phyloP scores from a whole-genome alignment of 179 eudicot species.

The Drosera spatulata region DNA sequence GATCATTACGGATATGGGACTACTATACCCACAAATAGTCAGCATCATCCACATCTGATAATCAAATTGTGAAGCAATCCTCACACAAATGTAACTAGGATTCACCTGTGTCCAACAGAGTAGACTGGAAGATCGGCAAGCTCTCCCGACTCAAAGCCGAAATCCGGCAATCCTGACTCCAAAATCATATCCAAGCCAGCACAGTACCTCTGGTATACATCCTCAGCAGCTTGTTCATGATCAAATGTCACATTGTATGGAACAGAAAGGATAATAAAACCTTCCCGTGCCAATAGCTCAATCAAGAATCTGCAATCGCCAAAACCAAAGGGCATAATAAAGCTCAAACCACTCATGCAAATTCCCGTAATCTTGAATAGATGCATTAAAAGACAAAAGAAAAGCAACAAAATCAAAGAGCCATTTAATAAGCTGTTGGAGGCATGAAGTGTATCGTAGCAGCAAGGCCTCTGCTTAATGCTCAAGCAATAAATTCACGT shows the following conservation, averaged over 20 bases:
- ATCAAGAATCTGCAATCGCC: conserved; percentile 56
- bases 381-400: too few species aligned
- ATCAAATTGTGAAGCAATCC: too few species aligned
- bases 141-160: conserved; percentile 38
- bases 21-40: too few species aligned
- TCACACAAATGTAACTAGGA: neutral
- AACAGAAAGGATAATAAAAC: conserved; percentile 69
- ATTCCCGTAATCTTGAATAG: too few species aligned
- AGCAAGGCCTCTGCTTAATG: too few species aligned
- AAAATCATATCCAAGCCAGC: conserved; percentile 56
- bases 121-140: conserved; percentile 70
- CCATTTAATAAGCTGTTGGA: too few species aligned
- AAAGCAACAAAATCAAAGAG: too few species aligned
- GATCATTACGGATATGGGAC: too few species aligned
- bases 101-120: conserved; percentile 93
- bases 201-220: conserved; percentile 63
- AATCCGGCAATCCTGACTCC: conserved; percentile 53
- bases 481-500: too few species aligned
- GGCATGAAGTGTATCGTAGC: too few species aligned
- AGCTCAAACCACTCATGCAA: too few species aligned
- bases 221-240: conserved; percentile 62
- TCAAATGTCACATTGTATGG: conserved; percentile 95
- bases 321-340: neutral
- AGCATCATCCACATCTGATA: too few species aligned
- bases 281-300: conserved; percentile 66